These are phyloP conservation scores for Magnaporthales sp. DNA, from an alignment of 2,329 filamentous ascomycete species.

Conservation along the genomic window DNA sequence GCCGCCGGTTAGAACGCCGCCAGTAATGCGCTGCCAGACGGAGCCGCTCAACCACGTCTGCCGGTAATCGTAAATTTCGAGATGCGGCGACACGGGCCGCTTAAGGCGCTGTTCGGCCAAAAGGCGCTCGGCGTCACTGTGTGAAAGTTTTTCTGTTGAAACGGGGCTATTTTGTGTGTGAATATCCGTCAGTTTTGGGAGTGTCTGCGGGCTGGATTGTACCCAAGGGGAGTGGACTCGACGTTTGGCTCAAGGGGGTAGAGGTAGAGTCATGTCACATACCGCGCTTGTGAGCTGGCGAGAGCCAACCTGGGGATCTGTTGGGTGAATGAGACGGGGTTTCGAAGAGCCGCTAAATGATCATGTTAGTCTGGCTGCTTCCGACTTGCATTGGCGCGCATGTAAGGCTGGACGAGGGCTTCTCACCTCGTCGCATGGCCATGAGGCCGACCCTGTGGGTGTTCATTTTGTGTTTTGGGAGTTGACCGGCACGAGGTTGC, in stretches of 20 bases:
- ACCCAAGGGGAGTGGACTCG: background rate
- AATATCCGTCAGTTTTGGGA: background rate
- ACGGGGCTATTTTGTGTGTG: conserved; percentile 30
- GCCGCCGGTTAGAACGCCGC: conserved; percentile 57
- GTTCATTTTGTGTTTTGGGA: conserved; percentile 34
- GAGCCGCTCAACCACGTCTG: conserved; percentile 75
- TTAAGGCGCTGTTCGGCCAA: conserved; percentile 72
- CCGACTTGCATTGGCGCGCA: background rate
- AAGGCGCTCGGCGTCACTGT: conserved; percentile 48
- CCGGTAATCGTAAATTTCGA: conserved; percentile 76
- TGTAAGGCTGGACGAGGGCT: background rate
- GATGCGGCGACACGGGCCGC: conserved; percentile 78
- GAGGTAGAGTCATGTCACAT: background rate
- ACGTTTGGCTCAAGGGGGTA: background rate
- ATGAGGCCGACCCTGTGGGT: conserved; percentile 48
- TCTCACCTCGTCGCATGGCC: conserved; percentile 50
- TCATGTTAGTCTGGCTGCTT: background rate
- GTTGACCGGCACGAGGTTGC: background rate
- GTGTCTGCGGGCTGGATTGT: background rate
- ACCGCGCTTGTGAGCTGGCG: conserved; percentile 10
- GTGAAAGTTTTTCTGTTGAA: conserved; percentile 48
- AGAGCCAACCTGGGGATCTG: conserved; percentile 32
- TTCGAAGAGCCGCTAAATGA: background rate
- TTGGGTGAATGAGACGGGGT: conserved; percentile 32
- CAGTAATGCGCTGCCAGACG: conserved; percentile 77